These are phyloP conservation scores for Parachaetomium inaequale DNA, from an alignment of 495 filamentous ascomycete species.

Conservation along the genomic window DNA sequence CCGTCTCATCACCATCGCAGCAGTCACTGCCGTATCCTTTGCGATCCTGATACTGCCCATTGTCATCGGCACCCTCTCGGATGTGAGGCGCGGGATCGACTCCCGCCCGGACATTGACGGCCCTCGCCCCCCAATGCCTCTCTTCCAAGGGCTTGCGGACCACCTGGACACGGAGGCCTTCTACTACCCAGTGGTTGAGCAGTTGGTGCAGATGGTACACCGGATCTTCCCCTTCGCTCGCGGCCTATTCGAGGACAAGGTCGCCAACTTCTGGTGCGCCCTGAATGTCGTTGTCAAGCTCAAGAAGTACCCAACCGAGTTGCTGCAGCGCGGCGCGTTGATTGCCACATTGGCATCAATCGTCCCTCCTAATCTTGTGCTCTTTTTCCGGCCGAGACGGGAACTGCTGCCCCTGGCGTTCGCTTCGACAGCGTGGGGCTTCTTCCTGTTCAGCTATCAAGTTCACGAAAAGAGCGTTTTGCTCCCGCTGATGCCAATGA, in stretches of 20 bases:
- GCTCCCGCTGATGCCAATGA: slow-evolving; percentile 88
- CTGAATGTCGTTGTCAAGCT: slow-evolving; percentile 86
- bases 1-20: slow-evolving; percentile 69
- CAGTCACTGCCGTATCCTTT: slow-evolving; percentile 70
- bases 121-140: slow-evolving; percentile 52
- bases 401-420: slow-evolving; percentile 74
- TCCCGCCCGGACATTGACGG: slow-evolving; percentile 47
- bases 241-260: slow-evolving; percentile 96
- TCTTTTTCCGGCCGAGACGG: slow-evolving; percentile 74
- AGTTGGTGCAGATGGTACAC: slow-evolving; percentile 74
- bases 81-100: slow-evolving; percentile 52
- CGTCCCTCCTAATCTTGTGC: slow-evolving; percentile 66
- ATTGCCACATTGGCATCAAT: slow-evolving; percentile 72
- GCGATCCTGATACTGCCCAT: slow-evolving; percentile 70
- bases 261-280: slow-evolving; percentile 96
- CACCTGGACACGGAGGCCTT: slow-evolving; percentile 58
- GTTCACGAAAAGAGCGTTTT: slow-evolving; percentile 97
- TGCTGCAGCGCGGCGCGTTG: slow-evolving; percentile 76
- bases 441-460: slow-evolving; percentile 95
- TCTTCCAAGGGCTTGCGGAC: slow-evolving; percentile 55
- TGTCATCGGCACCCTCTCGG: slow-evolving; percentile 59
- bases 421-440: slow-evolving; percentile 84
- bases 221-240: slow-evolving; percentile 93
- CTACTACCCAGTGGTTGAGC: slow-evolving; percentile 69
- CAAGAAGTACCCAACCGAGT: slow-evolving; percentile 57